Percentiles rank a stretch among this genome's conserved stretches.
Evolutionary conservation across 192 early-diverging fungal species (phyloP).

Genomic region (Coemansia sp.): DNA sequence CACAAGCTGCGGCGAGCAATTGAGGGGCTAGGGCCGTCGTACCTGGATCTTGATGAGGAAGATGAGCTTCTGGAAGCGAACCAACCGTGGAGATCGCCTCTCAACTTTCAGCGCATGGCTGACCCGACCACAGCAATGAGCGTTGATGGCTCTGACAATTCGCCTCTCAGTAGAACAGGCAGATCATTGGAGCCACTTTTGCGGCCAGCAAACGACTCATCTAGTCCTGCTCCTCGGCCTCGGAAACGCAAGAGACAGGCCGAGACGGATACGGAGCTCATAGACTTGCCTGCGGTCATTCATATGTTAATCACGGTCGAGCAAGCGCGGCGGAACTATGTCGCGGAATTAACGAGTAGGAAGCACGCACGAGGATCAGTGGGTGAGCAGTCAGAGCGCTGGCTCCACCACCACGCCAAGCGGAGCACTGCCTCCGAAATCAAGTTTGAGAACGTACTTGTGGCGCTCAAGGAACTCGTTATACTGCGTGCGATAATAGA

Average conservation of each 20-base stretch:
- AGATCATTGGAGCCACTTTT: neutral
- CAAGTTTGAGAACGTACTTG: conserved; percentile 46
- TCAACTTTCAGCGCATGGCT: conserved; percentile 26
- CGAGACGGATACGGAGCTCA: neutral
- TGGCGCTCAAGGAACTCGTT: conserved; percentile 47
- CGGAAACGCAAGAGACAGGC: conserved; percentile 6
- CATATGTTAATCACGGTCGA: conserved; percentile 33
- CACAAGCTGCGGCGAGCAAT: conserved; percentile 20
- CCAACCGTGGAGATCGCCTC: conserved; percentile 41
- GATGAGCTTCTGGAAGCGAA: conserved; percentile 9
- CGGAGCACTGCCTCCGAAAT: conserved; percentile 43
- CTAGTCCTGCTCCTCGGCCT: neutral
- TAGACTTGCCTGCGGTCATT: conserved; percentile 27
- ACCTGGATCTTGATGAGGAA: conserved; percentile 24
- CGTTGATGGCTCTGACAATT: neutral
- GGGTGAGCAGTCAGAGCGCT: conserved; percentile 46
- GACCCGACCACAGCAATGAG: neutral
- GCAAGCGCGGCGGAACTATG: conserved; percentile 30
- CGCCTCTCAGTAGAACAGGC: too few species aligned
- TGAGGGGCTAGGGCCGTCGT: conserved; percentile 19
- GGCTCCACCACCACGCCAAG: conserved; percentile 46
- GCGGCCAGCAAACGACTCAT: neutral
- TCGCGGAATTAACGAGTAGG: conserved; percentile 14
- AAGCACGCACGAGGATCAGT: conserved; percentile 27
- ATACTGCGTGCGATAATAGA: conserved; percentile 28